Conservation (phyloP, 352 stramenopile species). For the Globisporangium rhizosaccharum region DNA sequence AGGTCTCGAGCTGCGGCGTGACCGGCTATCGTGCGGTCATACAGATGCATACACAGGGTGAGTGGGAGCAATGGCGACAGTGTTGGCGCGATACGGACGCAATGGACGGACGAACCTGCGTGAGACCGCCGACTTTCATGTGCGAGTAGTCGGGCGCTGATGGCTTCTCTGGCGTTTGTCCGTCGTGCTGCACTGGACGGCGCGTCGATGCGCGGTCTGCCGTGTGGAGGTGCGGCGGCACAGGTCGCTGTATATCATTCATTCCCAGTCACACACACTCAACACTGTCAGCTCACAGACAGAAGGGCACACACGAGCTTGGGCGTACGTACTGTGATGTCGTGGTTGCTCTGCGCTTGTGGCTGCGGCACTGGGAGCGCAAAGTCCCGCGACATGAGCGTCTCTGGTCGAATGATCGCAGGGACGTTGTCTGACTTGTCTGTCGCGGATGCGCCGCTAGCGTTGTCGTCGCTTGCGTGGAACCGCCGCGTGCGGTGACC, state of each 20-base stretch:
- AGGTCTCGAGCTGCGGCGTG: slow-evolving; percentile 63
- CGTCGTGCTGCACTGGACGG: slow-evolving; percentile 19
- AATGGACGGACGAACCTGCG: slow-evolving; percentile 23
- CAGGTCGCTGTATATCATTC: neutral
- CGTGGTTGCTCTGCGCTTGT: neutral
- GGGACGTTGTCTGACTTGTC: neutral
- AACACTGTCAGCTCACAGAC: neutral
- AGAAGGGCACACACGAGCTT: neutral
- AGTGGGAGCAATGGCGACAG: neutral
- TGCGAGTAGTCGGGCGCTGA: slow-evolving; percentile 19
- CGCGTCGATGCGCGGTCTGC: slow-evolving; percentile 26
- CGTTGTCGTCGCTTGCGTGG: slow-evolving; percentile 15
- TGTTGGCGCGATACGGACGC: neutral
- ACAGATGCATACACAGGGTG: slow-evolving; percentile 6
- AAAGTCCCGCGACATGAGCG: slow-evolving; percentile 14
- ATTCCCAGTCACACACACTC: neutral
- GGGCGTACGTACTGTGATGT: slow-evolving; percentile 3
- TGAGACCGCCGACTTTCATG: slow-evolving; percentile 25
- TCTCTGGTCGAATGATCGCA: slow-evolving; percentile 13
- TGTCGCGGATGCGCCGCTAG: slow-evolving; percentile 1
- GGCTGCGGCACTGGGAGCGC: slow-evolving; percentile 3
- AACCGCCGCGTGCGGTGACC: slow-evolving; percentile 45
- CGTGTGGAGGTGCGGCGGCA: slow-evolving; percentile 37
- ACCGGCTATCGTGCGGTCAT: slow-evolving; percentile 24
- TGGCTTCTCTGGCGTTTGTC: slow-evolving; percentile 20